A percentile compares a stretch with the other conserved stretches of the same genome.
Evolutionary conservation across 495 filamentous ascomycete species (phyloP).

Genomic region (Aspergillus sclerotiicarbonarius): DNA sequence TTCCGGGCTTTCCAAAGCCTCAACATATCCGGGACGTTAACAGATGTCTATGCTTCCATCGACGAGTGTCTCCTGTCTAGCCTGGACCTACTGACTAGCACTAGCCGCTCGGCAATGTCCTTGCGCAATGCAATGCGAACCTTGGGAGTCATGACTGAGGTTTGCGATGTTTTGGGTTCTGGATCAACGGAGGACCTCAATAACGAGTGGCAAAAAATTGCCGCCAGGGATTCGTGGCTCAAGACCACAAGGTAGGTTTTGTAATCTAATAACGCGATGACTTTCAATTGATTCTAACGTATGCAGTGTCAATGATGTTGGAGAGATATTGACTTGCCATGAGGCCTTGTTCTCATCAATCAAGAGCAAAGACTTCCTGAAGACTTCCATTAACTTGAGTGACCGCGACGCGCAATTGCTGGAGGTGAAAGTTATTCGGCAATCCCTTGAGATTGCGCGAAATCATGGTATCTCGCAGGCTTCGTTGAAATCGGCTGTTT

Average conservation of each 20-base stretch:
- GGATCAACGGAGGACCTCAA: slow-evolving; percentile 58
- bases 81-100: slow-evolving; percentile 55
- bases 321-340: slow-evolving; percentile 75
- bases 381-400: slow-evolving; percentile 52
- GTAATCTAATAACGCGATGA: slow-evolving; percentile 17
- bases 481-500: slow-evolving; percentile 78
- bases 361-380: slow-evolving; percentile 62
- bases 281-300: slow-evolving; percentile 12
- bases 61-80: slow-evolving; percentile 63
- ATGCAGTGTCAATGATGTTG: slow-evolving; percentile 73
- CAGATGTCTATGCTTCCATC: slow-evolving; percentile 50
- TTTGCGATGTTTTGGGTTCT: slow-evolving; percentile 70
- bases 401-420: slow-evolving; percentile 62
- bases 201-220: slow-evolving; percentile 59
- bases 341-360: slow-evolving; percentile 81
- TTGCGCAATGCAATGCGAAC: slow-evolving; percentile 65
- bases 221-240: slow-evolving; percentile 71
- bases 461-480: slow-evolving; percentile 80
- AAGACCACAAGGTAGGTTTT: slow-evolving; percentile 64
- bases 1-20: slow-evolving; percentile 80
- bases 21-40: slow-evolving; percentile 60
- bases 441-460: slow-evolving; percentile 70
- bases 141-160: slow-evolving; percentile 75
- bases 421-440: slow-evolving; percentile 70
- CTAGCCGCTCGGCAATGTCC: slow-evolving; percentile 55